Evolutionary conservation across 495 filamentous ascomycete species (phyloP).

Genomic region (Neurospora discreta): DNA sequence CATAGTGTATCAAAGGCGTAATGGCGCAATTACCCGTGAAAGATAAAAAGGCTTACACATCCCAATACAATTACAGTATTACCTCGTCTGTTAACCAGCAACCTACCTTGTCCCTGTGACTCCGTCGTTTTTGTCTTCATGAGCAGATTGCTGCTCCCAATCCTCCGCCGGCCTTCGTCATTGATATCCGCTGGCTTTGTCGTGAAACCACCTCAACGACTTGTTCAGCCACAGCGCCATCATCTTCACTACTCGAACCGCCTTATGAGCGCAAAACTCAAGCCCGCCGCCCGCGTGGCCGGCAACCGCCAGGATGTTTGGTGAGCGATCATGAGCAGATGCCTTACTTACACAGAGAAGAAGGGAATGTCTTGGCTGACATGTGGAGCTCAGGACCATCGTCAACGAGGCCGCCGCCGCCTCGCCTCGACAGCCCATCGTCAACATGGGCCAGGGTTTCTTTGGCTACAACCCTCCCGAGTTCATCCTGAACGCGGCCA

Average conservation of each 20-base stretch:
- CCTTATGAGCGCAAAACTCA: conserved; percentile 31
- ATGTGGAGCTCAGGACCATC: conserved; percentile 54
- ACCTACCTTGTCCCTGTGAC: not conserved
- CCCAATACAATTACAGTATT: not conserved
- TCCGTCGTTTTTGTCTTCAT: not conserved
- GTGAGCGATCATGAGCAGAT: conserved; percentile 32
- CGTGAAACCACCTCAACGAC: not conserved
- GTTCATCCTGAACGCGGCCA: conserved; percentile 87
- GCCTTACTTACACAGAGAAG: not conserved
- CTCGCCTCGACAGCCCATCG: conserved; percentile 80
- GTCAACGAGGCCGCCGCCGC: conserved; percentile 82
- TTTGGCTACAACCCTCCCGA: conserved; percentile 94
- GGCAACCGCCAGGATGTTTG: conserved; percentile 88
- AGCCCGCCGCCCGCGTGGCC: conserved; percentile 69
- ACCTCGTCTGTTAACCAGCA: not conserved
- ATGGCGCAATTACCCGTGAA: not conserved
- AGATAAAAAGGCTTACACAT: not conserved
- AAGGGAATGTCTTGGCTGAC: not conserved
- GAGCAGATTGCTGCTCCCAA: not conserved
- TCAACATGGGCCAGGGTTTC: conserved; percentile 97
- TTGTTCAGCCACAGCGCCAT: not conserved
- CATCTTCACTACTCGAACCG: conserved; percentile 14
- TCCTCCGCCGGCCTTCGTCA: not conserved
- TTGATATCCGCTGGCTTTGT: not conserved
- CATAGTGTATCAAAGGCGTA: not conserved